Conservation (phyloP, 1,284 basidiomycete genomes). For the Hypsizygus ulmarius region DNA sequence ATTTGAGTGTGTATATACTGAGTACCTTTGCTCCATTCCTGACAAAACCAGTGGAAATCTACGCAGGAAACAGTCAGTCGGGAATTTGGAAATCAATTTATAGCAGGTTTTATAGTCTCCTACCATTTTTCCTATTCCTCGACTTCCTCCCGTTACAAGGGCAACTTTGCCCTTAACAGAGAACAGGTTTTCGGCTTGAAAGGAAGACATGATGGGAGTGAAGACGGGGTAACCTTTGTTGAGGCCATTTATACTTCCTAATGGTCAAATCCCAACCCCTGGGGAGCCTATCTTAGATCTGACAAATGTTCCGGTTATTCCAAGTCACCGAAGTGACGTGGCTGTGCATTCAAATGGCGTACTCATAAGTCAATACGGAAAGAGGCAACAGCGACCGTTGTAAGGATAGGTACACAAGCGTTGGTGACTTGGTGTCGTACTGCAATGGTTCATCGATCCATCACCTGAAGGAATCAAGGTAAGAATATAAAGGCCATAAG, state of each 20-base stretch:
- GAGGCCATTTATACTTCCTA: constrained; percentile 2
- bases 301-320: background rate
- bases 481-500: no score
- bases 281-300: background rate
- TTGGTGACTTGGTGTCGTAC: no score
- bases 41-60: constrained; percentile 70
- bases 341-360: background rate
- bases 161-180: constrained; percentile 60
- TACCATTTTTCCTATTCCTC: constrained; percentile 71
- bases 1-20: no score
- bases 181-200: constrained; percentile 49
- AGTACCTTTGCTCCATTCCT: constrained; percentile 61
- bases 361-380: background rate
- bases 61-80: background rate
- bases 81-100: background rate
- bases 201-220: constrained; percentile 34
- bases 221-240: background rate
- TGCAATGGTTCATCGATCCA: no score
- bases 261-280: background rate
- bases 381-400: background rate
- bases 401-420: background rate
- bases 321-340: background rate
- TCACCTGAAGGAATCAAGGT: no score
- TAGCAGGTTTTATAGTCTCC: constrained; percentile 19
- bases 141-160: constrained; percentile 70